Evolutionary conservation across 2,329 filamentous ascomycete genomes (phyloP).

Genomic region (Ophiostoma sp.): DNA sequence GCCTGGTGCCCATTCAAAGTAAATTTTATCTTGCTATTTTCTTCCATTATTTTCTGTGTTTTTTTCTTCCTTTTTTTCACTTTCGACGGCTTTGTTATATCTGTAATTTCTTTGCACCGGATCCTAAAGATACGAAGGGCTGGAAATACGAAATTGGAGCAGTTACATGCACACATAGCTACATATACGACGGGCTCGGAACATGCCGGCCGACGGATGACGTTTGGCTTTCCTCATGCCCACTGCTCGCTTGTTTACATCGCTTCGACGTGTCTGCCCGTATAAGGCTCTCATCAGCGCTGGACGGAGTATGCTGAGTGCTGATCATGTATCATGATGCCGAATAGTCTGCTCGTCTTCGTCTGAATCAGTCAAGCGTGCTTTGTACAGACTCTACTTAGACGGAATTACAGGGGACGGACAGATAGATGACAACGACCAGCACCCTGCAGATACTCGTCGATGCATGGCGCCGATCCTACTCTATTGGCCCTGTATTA

Average conservation of each 20-base stretch:
- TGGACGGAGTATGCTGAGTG: neutral
- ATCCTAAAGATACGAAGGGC: too few species aligned
- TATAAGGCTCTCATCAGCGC: neutral
- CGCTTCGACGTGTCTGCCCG: neutral
- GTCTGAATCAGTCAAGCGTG: neutral
- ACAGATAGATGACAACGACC: neutral
- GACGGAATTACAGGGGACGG: neutral
- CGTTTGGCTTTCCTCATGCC: neutral
- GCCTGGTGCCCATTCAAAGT: too few species aligned
- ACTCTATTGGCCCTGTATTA: neutral
- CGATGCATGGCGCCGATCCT: constrained; percentile 6
- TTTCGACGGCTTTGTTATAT: too few species aligned
- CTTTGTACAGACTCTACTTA: neutral
- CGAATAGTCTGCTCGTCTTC: neutral
- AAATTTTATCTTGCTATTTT: too few species aligned
- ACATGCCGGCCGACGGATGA: neutral
- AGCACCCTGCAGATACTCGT: neutral
- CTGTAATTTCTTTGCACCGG: too few species aligned
- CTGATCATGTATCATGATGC: constrained; percentile 5
- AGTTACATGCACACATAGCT: neutral
- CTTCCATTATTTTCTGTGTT: too few species aligned
- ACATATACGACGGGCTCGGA: neutral
- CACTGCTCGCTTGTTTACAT: neutral
- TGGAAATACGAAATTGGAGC: neutral
- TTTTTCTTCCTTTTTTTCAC: too few species aligned